These are phyloP conservation scores for Populus davidiana DNA, from an alignment of 345 rosid species.

Conservation along the genomic window DNA sequence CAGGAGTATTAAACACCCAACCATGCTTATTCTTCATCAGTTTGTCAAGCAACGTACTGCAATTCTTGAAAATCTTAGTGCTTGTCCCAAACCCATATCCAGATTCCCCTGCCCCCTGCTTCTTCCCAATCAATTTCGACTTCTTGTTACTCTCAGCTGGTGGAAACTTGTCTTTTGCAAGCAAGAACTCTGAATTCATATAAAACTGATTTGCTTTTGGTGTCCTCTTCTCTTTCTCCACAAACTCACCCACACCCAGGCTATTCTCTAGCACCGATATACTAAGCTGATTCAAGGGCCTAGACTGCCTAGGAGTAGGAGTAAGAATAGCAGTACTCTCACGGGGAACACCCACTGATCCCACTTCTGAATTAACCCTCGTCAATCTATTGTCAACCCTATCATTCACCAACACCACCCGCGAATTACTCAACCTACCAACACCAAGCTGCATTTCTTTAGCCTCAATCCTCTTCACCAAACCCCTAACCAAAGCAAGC, in stretches of 20 bases:
- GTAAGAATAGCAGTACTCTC: slow-evolving; percentile 32
- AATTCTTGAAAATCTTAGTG: slow-evolving; percentile 63
- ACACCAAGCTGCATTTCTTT: slow-evolving; percentile 50
- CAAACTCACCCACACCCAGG: slow-evolving; percentile 54
- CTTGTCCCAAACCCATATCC: slow-evolving; percentile 57
- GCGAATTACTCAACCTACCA: slow-evolving; percentile 42
- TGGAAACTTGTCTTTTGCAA: slow-evolving; percentile 95
- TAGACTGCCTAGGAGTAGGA: slow-evolving; percentile 57
- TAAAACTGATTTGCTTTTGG: slow-evolving; percentile 97
- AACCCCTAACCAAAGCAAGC: slow-evolving; percentile 65
- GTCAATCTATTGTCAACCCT: slow-evolving; percentile 49
- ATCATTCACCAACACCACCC: slow-evolving; percentile 25
- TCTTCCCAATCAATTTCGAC: slow-evolving; percentile 71
- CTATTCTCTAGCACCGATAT: slow-evolving; percentile 70
- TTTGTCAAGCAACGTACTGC: slow-evolving; percentile 74
- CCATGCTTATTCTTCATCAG: slow-evolving; percentile 95
- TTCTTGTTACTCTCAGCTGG: slow-evolving; percentile 95
- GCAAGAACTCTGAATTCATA: slow-evolving; percentile 87
- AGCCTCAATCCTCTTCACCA: slow-evolving; percentile 78
- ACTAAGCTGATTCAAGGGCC: slow-evolving; percentile 72
- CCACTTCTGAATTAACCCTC: slow-evolving; percentile 62
- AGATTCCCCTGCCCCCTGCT: slow-evolving; percentile 56
- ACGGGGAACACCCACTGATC: slow-evolving; percentile 40
- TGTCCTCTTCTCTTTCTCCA: slow-evolving; percentile 96
- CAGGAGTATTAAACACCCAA: slow-evolving; percentile 95